Evolutionary conservation across 2,329 filamentous ascomycete species (phyloP), one percentile per base, ranked within the genome.

Genomic region (Nigrospora oryzae): DNA sequence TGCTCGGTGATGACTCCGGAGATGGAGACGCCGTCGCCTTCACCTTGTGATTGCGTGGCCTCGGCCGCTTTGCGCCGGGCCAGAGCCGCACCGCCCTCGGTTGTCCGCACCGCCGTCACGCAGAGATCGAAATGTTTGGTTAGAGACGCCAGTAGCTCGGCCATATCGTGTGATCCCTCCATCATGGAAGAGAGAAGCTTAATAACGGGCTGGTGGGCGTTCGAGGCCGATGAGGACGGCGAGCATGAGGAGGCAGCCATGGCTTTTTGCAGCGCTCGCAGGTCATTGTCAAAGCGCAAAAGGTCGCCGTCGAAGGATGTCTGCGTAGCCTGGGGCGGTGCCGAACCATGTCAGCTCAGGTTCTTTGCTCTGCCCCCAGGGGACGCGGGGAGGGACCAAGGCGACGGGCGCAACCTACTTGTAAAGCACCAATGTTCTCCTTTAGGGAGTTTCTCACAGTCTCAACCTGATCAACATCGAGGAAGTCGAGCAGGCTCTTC

Each of bases 71-170:
- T 84, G 42, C 78, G 75, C 11, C 82, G 78, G 6, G 83, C 84
- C 38, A 83, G 70, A 5, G 81, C 84, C 12, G 81, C 81, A 5
- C 83, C 86, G 30, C 85, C 86, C 66, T 95, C 89, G 3, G 90
- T 96, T 42, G 91, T 89, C 48, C 89, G 86, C 37, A 96, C 84
- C 1, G 91, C 91, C 1, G 84, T 91, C 13, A 95, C 87, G 62
- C 91, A 96, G 51, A 95, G 79, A 62, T 97, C 91, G 60, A 95
- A 96, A 65, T 97, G 91, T 23, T 77, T 79, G 8, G 89, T 89
- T 4, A 97, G 70, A 1, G 85, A 89, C 46, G 88, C 79, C 2
- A 97, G 77, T 5, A 89, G 75, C 46, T 83, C 75, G 5, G 90
- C 91, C 81, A 94, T 91, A 55, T 83, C 81, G 50, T 86, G 82